These are phyloP conservation scores for Heterobasidion occidentale DNA, from an alignment of 1,284 basidiomycete species.

Conservation along the genomic window DNA sequence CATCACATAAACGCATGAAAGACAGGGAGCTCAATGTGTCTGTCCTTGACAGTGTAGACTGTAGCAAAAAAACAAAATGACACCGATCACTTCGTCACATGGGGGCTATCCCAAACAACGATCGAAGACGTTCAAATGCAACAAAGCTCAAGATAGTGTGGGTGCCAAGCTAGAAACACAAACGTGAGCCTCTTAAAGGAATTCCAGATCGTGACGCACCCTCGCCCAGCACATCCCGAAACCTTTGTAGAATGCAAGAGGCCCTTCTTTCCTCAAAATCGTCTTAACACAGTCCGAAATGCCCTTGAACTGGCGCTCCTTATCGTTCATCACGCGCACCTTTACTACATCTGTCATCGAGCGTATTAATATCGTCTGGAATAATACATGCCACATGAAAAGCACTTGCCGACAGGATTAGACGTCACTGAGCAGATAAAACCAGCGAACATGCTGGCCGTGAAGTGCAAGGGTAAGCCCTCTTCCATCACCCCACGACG, in stretches of 20 bases:
- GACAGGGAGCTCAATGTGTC: too few relatives aligned
- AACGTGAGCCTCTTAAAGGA: background rate
- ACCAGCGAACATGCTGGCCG: constrained; percentile 29
- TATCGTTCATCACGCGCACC: constrained; percentile 34
- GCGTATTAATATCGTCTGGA: too few relatives aligned
- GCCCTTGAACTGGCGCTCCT: constrained; percentile 21
- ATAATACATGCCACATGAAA: too few relatives aligned
- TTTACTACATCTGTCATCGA: constrained; percentile 27
- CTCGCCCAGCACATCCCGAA: constrained; percentile 33
- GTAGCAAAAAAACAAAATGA: too few relatives aligned
- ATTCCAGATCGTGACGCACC: constrained; percentile 15
- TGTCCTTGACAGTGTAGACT: too few relatives aligned
- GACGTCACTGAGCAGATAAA: constrained; percentile 32
- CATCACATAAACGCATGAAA: too few relatives aligned
- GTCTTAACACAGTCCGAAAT: constrained; percentile 23
- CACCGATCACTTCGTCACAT: constrained; percentile 13
- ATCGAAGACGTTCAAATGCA: constrained; percentile 25
- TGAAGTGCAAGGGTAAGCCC: constrained; percentile 26
- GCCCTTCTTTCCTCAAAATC: constrained; percentile 24
- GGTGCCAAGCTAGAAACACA: constrained; percentile 21
- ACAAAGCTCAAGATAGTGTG: constrained; percentile 30
- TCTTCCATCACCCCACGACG: constrained; percentile 24
- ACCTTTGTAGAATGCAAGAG: constrained; percentile 29
- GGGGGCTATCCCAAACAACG: constrained; percentile 25
- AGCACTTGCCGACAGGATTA: constrained; percentile 27